Base-by-base conservation (phyloP, 305 asterid genomes). In the Coffea humblotiana region DNA sequence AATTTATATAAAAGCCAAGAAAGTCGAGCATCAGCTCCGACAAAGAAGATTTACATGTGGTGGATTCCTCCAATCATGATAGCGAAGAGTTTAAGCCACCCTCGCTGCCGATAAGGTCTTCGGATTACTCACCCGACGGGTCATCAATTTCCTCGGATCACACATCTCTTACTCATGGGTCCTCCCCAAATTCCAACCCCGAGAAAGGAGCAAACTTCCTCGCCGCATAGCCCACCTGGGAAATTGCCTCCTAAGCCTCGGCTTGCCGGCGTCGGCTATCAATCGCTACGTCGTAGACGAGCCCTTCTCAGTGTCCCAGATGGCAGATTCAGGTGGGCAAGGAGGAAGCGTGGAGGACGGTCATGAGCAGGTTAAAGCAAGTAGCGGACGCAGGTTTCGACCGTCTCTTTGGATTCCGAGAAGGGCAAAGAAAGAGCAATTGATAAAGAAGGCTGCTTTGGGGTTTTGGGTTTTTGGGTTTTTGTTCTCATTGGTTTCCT, bases 391-490 rank as follows among this genome's bases (percentile, higher is more conserved):
- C 87, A 77, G 66, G 84, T 45, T 64, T 74, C 84, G 77, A 66
- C 91, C 91, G 12, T 67, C 90, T 72, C 77, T 86, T 40, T 89
- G 97, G 73, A 81, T 84, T 40, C 65, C 82, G 82, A 88, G 82
- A 82, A 86, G 85, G 75, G 84, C 72, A 52, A 81, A 88, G 73
- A 89, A 89, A 63, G 94, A 89, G 83, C 88, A 81, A 77, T 84
- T 85, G 90, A 85, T 91, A 83, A 95, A 90, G 82, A 91, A 75
- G 85, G 89, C 90, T 29, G 97, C 92, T 12, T 79, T 93, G 63
- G 98, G 97, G 61, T 91, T 92, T 75, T 87, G 99, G 88, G 79
- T 88, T 79, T 86, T 92, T 52, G 97, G 97, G 54, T 86, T 87
- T 75, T 47, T 95, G 84, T 91, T 90, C 82, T 88, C 93, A 81